Evolutionary conservation across 345 rosid species (phyloP), one percentile per base, ranked within the genome.

Genomic region (Melaleuca quinquenervia): DNA sequence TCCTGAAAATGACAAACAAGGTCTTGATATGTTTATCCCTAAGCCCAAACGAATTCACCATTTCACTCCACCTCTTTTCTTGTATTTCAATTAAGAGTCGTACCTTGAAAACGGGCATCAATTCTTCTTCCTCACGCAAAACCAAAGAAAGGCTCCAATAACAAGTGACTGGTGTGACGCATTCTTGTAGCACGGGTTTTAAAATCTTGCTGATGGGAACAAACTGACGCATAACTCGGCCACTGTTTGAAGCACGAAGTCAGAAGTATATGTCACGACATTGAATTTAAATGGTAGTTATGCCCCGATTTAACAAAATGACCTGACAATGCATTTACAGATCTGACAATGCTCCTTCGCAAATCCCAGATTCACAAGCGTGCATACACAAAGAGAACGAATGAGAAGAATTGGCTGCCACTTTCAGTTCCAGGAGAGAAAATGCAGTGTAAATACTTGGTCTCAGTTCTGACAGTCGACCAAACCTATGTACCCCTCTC

Each of bases 151-250:
- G 90, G 86, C 93, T 94, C 99, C 97, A 94, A 88, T 94, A 97
- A 89, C 99, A 97, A 85, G 98, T 93, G 53, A 96, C 82, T 0
- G 99, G 96, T 11, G 94, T 94, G 84, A 94, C 94, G 64, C 95
- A 93, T 90, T 96, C 98, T 36, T 92, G 88, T 85, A 96, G 87
- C 60, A 96, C 91, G n/a, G 98, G 97, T 91, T 92, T 97, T 93
- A 96, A 89, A 54, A 96, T 91, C 89, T 92, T 94, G 91, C 87
- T 92, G n/a, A 91, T 70, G 6, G 99, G 98, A 55, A 96, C 91
- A 91, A 95, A 96, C 55, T 90, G 91, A 83, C 90, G 95, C 29
- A 83, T 74, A 36, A 87, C 82, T 91, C 89, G 93, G 84, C 99
- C 97, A 86, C 98, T 97, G 89, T 87, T 44, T 6, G 6, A 51